Conservation (phyloP, 345 rosid genomes). For the Geranium rotundifolium region DNA sequence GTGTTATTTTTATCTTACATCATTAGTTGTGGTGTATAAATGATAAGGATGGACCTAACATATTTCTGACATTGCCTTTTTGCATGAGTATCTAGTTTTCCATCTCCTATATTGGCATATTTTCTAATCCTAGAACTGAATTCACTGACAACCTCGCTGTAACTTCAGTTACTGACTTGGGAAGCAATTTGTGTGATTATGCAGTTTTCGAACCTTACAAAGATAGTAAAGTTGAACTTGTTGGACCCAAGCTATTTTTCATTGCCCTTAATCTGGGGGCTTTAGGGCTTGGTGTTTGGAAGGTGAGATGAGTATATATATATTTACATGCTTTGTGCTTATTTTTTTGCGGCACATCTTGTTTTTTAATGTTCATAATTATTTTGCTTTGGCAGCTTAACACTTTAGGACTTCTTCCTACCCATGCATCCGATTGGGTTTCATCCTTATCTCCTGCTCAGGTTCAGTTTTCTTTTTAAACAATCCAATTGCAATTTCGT, state of each 20-base stretch:
- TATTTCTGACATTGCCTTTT: neutral
- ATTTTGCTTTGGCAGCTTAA: slow-evolving; percentile 57
- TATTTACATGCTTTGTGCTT: neutral
- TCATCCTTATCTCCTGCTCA: slow-evolving; percentile 93
- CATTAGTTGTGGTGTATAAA: neutral
- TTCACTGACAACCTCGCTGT: neutral
- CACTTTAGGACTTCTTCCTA: slow-evolving; percentile 94
- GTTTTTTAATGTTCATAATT: neutral
- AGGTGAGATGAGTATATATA: slow-evolving; percentile 37
- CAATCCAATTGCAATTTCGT: neutral
- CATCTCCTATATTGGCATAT: neutral
- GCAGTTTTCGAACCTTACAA: slow-evolving; percentile 98
- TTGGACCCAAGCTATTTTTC: slow-evolving; percentile 77
- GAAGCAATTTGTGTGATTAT: slow-evolving; percentile 3
- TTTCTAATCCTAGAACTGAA: neutral
- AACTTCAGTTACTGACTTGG: neutral
- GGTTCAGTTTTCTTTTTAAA: slow-evolving; percentile 29
- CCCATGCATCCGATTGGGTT: slow-evolving; percentile 99
- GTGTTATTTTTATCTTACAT: neutral
- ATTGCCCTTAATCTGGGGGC: slow-evolving; percentile 93
- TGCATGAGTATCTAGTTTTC: neutral
- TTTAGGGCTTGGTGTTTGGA: slow-evolving; percentile 91
- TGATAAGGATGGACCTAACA: neutral
- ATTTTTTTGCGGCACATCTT: neutral
- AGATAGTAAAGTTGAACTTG: slow-evolving; percentile 83